These are phyloP conservation scores for Austroboletus eburneus DNA, from an alignment of 768 basidiomycete genomes.

Conservation along the genomic window DNA sequence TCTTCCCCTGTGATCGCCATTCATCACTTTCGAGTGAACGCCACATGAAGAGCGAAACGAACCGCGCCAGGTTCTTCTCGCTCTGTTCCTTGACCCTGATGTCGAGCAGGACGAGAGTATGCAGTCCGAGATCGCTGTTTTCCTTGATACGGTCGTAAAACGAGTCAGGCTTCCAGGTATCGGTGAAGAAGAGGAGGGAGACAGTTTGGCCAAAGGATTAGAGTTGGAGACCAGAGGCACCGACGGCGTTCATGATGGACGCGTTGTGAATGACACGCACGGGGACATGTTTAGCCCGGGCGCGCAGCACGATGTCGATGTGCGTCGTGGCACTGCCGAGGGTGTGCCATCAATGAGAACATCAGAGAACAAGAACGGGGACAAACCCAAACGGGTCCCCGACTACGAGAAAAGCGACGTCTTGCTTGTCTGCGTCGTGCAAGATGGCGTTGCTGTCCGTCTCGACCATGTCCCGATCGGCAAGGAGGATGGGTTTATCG, in stretches of 20 bases:
- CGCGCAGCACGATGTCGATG: slow-evolving; percentile 91
- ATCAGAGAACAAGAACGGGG: background rate
- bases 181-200: slow-evolving; percentile 96
- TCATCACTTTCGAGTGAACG: background rate
- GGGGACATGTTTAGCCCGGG: slow-evolving; percentile 72
- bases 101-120: slow-evolving; percentile 91
- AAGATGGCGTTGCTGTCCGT: slow-evolving; percentile 90
- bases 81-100: slow-evolving; percentile 99
- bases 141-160: slow-evolving; percentile 94
- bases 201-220: slow-evolving; percentile 98
- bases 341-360: background rate
- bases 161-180: slow-evolving; percentile 92
- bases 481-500: slow-evolving; percentile 82
- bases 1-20: slow-evolving; percentile 60
- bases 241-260: slow-evolving; percentile 94
- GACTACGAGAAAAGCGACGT: slow-evolving; percentile 89
- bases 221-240: slow-evolving; percentile 91
- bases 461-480: slow-evolving; percentile 97
- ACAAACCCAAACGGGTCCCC: slow-evolving; percentile 93
- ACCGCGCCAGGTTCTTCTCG: slow-evolving; percentile 95
- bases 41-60: slow-evolving; percentile 10
- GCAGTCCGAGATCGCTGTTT: slow-evolving; percentile 83
- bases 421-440: slow-evolving; percentile 67
- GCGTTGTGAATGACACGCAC: slow-evolving; percentile 92
- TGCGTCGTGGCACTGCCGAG: slow-evolving; percentile 86